A percentile compares a stretch with the other conserved stretches of the same genome.
Evolutionary conservation across 2,329 filamentous ascomycete genomes (phyloP).

Genomic region (Alternaria solani): DNA sequence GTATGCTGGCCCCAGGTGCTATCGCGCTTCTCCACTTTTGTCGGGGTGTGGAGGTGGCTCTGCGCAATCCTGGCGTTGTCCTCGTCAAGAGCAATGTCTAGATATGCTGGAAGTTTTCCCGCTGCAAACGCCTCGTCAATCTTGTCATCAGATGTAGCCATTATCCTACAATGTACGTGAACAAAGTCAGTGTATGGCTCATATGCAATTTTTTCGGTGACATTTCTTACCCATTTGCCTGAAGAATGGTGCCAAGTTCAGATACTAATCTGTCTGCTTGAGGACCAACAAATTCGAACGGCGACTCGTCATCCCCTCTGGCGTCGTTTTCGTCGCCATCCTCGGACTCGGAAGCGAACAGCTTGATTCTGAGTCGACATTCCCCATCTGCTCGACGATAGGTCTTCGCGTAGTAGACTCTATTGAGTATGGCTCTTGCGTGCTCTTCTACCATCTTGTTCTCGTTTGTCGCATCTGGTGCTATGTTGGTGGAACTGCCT

Average conservation of each 20-base stretch:
- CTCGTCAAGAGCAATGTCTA: conserved; percentile 6
- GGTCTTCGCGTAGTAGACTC: not conserved
- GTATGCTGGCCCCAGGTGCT: conserved; percentile 9
- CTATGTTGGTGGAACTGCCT: not conserved
- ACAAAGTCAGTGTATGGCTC: too few relatives aligned
- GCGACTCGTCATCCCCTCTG: not conserved
- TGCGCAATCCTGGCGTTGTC: not conserved
- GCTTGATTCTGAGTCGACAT: conserved; percentile 5
- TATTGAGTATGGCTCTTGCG: not conserved
- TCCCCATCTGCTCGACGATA: conserved; percentile 7
- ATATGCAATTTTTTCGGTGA: too few relatives aligned
- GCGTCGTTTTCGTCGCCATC: not conserved
- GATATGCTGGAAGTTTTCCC: conserved; percentile 3
- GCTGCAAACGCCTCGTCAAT: conserved; percentile 10
- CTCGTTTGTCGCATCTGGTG: not conserved
- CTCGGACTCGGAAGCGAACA: not conserved
- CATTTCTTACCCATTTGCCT: not conserved
- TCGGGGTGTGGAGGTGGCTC: not conserved
- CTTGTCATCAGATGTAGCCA: not conserved
- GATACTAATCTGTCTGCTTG: conserved; percentile 4
- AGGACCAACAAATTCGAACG: not conserved
- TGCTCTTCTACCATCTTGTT: not conserved
- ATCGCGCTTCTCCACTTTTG: conserved; percentile 1
- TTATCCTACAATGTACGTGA: not conserved
- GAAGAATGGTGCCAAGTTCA: not conserved